Base-by-base conservation (phyloP, 2,329 filamentous ascomycete genomes). In the Phyllachora maydis region DNA sequence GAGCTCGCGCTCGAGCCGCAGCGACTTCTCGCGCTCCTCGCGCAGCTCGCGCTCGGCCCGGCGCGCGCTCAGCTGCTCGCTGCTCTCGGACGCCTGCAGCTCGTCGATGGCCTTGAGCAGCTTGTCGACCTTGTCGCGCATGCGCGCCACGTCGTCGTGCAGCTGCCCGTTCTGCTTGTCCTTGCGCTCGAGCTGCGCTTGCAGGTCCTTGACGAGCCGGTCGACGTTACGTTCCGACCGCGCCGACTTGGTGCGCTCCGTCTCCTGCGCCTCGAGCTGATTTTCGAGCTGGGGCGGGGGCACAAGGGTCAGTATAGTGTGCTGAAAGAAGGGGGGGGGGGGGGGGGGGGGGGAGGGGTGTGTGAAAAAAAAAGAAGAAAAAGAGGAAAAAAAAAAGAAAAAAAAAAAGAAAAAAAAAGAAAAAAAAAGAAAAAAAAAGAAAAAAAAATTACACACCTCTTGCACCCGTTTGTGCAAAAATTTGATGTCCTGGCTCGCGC, bases 381-480 rank as follows among this genome's bases (percentile, higher is more conserved):
- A n/a, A n/a, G n/a, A n/a, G n/a, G n/a, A n/a, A n/a, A n/a, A n/a
- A n/a, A n/a, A n/a, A n/a, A n/a, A n/a, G n/a, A n/a, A n/a, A n/a
- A n/a, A n/a, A n/a, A n/a, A n/a, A n/a, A n/a, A n/a, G n/a, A n/a
- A n/a, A n/a, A n/a, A n/a, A n/a, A n/a, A n/a, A n/a, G n/a, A n/a
- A n/a, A n/a, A n/a, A n/a, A n/a, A n/a, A n/a, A n/a, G 15, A 22
- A 20, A 15, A 24, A 18, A 16, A 6, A 17, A 27, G 23, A 18
- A 30, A 22, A n/a, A n/a, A n/a, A n/a, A n/a, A n/a, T n/a, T 31
- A 45, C 67, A 62, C 59, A 91, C 83, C 64, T 95, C 85, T 54
- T 93, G 82, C 34, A 98, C 81, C 23, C 85, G 69, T 41, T 82
- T 85, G 49, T 93, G 78, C 39, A 95, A 51, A 54, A 93, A 95